Evolutionary conservation across 345 rosid genomes (phyloP), one percentile per base, ranked within the genome.

Genomic region (Noccaea caerulescens): DNA sequence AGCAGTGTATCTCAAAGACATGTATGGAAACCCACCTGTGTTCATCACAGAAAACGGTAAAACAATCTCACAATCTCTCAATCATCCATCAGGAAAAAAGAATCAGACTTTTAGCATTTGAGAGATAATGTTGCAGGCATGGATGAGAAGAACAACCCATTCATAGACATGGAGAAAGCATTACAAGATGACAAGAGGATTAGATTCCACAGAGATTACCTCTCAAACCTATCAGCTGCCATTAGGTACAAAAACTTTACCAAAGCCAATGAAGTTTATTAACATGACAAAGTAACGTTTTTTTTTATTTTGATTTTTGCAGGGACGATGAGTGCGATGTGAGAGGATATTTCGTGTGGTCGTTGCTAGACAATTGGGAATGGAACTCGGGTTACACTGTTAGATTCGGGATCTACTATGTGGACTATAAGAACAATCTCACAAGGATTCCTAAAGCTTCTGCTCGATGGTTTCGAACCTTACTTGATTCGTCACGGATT

Each of bases 351-450:
- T 93, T 88, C 54, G 84, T 80, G 11, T 91, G 96, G 98, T 91
- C 96, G 12, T 77, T 90, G 91, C 87, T 89, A 3, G 98, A 93
- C 76, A 93, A 93, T 63, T 91, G 91, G 97, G 98, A 93, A 68
- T 91, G 98, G 98, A 93, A 89, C 82, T 85, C 82, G 5, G 96
- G 96, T 30, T 91, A 88, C 69, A 91, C 97, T 0, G 97, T 93
- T 10, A 79, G 97, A 50, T 93, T 93, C 32, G 93, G 96, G 75
- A 84, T 91, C 11, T 89, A 93, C 76, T 84, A 77, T 71, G 88
- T 91, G 37, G 96, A 93, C 47, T 89, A 84, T 78, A 87, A 72
- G 65, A 83, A 87, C 34, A 93, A 91, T 58, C 87, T 87, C 27
- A 89, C 98, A 25, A 85, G 95, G 73, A 78, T 89, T 47, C 94